These are phyloP conservation scores for Erythrobasidium yunnanense DNA, from an alignment of 768 basidiomycete genomes.

Conservation along the genomic window DNA sequence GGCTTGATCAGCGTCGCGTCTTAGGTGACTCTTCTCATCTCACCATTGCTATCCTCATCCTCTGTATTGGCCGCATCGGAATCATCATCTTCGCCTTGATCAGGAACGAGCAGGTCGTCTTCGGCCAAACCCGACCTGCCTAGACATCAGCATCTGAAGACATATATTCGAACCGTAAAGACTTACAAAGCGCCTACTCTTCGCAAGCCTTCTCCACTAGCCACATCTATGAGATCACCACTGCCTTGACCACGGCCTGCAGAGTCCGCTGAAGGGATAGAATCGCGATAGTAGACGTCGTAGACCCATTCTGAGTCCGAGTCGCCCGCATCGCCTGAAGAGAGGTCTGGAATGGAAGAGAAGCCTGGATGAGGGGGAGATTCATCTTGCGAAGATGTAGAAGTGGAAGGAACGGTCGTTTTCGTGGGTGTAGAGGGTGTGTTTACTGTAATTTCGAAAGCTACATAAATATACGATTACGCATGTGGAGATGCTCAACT, in stretches of 20 bases:
- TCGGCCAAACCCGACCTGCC: conserved; percentile 30
- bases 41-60: conserved; percentile 35
- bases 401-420: background rate
- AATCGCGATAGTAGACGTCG: conserved; percentile 37
- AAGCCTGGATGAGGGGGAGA: background rate
- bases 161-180: background rate
- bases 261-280: no score
- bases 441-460: background rate
- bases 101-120: conserved; percentile 24
- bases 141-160: background rate
- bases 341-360: background rate
- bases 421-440: background rate
- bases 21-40: no score
- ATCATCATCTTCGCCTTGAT: background rate
- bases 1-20: no score
- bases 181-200: conserved; percentile 35
- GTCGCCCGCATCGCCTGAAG: conserved; percentile 4
- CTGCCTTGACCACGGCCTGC: no score
- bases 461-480: background rate
- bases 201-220: conserved; percentile 24
- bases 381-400: background rate
- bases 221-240: conserved; percentile 24
- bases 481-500: background rate
- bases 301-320: conserved; percentile 33
- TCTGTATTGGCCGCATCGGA: conserved; percentile 26